Conservation (phyloP, 2,329 filamentous ascomycete species). For the Neopestalotiopsis sp. region DNA sequence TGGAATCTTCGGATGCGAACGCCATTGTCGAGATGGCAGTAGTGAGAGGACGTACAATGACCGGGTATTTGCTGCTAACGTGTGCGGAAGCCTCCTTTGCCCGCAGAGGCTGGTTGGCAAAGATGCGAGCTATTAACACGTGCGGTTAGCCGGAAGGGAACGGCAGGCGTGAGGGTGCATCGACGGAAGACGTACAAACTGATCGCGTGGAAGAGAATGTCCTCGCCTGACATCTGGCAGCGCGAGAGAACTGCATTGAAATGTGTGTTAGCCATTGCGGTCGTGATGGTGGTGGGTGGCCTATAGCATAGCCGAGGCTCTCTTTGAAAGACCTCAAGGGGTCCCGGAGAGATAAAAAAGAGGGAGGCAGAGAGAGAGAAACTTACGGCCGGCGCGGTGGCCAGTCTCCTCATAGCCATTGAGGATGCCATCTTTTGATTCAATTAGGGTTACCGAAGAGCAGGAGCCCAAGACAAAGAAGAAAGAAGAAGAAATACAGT, state of each 20-base stretch:
- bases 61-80: constrained; percentile 88
- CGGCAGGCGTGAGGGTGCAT: neutral
- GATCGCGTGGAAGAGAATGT: constrained; percentile 87
- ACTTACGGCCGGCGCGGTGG: constrained; percentile 61
- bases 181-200: constrained; percentile 63
- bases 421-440: constrained; percentile 60
- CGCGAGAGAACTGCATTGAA: constrained; percentile 63
- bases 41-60: constrained; percentile 71
- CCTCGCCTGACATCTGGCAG: constrained; percentile 69
- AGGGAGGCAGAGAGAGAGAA: constrained; percentile 6
- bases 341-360: neutral
- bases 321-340: constrained; percentile 24
- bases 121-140: constrained; percentile 71
- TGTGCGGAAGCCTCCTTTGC: constrained; percentile 92
- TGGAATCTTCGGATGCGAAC: neutral
- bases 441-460: constrained; percentile 4
- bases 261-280: neutral
- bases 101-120: constrained; percentile 82
- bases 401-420: constrained; percentile 68
- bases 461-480: constrained; percentile 14
- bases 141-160: constrained; percentile 22
- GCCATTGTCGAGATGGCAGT: neutral
- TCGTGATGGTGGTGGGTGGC: neutral
- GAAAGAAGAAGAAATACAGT: constrained; percentile 18
- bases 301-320: constrained; percentile 15